phyloP scores from a whole-genome alignment of 2,329 filamentous ascomycete species.

The Fusarium hostae region DNA sequence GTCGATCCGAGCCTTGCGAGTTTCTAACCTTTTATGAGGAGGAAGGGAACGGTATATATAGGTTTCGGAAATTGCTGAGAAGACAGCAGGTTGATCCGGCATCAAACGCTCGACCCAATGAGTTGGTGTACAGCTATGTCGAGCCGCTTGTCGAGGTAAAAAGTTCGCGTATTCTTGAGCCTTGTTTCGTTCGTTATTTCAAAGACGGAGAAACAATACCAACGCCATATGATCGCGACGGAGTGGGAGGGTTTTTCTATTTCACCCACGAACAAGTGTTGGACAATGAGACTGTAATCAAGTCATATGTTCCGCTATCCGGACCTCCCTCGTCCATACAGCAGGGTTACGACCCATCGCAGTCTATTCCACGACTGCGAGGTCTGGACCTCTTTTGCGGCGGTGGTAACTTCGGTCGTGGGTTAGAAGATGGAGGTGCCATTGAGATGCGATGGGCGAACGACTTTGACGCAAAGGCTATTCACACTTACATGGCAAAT shows the following conservation, averaged over 20 bases:
- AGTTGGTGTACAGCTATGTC: slow-evolving; percentile 65
- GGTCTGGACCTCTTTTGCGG: slow-evolving; percentile 82
- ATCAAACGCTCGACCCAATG: slow-evolving; percentile 59
- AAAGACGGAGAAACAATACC: slow-evolving; percentile 58
- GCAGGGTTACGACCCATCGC: slow-evolving; percentile 66
- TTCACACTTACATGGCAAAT: slow-evolving; percentile 82
- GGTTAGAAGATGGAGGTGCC: slow-evolving; percentile 76
- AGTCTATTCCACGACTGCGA: slow-evolving; percentile 54
- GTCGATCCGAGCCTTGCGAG: slow-evolving; percentile 69
- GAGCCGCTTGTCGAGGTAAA: slow-evolving; percentile 51
- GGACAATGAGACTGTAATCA: background rate
- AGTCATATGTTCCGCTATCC: slow-evolving; percentile 50
- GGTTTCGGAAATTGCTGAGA: slow-evolving; percentile 65
- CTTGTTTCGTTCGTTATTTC: slow-evolving; percentile 71
- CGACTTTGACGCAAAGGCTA: slow-evolving; percentile 70
- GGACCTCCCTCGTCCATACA: slow-evolving; percentile 53
- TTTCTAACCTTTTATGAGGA: slow-evolving; percentile 54
- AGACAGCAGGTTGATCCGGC: slow-evolving; percentile 54
- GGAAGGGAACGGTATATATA: slow-evolving; percentile 36
- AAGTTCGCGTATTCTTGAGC: slow-evolving; percentile 58
- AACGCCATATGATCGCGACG: slow-evolving; percentile 72
- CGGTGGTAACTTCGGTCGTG: slow-evolving; percentile 80
- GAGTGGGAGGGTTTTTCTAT: slow-evolving; percentile 74
- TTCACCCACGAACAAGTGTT: slow-evolving; percentile 57
- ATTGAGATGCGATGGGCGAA: slow-evolving; percentile 75